These are phyloP conservation scores for Fusarium sp. DNA, from an alignment of 2,329 filamentous ascomycete species.

Conservation along the genomic window DNA sequence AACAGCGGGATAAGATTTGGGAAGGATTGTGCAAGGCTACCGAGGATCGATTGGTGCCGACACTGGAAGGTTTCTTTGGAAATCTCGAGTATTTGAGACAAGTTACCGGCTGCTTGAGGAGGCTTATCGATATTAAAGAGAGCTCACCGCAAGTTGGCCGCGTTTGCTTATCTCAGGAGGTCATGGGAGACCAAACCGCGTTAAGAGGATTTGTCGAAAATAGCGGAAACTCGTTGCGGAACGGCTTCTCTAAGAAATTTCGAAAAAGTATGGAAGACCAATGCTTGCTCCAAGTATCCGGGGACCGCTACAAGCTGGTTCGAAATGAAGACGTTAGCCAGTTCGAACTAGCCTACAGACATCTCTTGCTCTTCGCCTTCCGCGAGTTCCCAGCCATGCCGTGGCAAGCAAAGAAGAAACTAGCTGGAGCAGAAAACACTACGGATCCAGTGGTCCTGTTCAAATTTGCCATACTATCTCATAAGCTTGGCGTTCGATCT, in stretches of 20 bases:
- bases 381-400: constrained; percentile 14
- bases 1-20: not conserved
- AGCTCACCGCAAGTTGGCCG: not conserved
- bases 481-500: constrained; percentile 9
- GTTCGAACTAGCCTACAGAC: constrained; percentile 9
- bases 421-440: constrained; percentile 2
- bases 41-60: constrained; percentile 6
- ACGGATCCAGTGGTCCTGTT: constrained; percentile 1
- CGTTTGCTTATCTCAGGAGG: not conserved
- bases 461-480: constrained; percentile 2
- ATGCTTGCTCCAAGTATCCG: constrained; percentile 10
- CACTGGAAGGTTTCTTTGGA: not conserved
- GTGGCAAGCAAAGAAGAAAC: not conserved
- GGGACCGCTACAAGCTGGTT: constrained; percentile 2
- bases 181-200: not conserved
- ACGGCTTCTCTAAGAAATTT: constrained; percentile 7
- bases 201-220: not conserved
- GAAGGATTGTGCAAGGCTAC: not conserved
- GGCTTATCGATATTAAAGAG: not conserved
- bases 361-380: constrained; percentile 16
- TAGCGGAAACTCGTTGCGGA: not conserved
- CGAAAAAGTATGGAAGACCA: not conserved
- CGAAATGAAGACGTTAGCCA: not conserved
- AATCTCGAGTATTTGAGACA: constrained; percentile 1
- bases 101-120: constrained; percentile 3